Evolutionary conservation across 306 rosid species (phyloP).

Genomic region (Malus domestica): DNA sequence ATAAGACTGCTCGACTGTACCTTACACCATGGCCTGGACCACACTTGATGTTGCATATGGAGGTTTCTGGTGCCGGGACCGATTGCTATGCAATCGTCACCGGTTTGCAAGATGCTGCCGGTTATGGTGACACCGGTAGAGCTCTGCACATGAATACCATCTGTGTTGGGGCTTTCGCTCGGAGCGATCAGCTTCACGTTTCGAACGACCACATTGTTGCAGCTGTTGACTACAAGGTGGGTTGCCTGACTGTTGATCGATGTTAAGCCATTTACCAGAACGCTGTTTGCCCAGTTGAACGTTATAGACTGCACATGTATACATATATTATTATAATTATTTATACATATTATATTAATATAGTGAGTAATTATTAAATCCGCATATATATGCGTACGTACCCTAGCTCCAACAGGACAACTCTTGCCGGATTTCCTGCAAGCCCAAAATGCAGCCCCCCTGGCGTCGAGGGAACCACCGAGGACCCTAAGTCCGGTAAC

Average conservation of each 20-base stretch:
- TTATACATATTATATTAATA: no score
- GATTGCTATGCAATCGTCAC: constrained; percentile 66
- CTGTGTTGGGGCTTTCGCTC: constrained; percentile 52
- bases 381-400: not conserved
- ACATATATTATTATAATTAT: not conserved
- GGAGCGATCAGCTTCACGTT: constrained; percentile 43
- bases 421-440: constrained; percentile 36
- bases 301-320: constrained; percentile 41
- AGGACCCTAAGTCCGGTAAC: constrained; percentile 27
- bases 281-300: constrained; percentile 41
- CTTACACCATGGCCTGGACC: constrained; percentile 79
- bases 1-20: constrained; percentile 8
- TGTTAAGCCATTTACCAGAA: constrained; percentile 48
- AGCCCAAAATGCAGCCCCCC: constrained; percentile 47
- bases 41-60: constrained; percentile 42
- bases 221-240: constrained; percentile 50
- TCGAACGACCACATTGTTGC: constrained; percentile 41
- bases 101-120: constrained; percentile 39
- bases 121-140: constrained; percentile 41
- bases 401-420: constrained; percentile 61
- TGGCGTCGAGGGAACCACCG: constrained; percentile 49
- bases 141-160: constrained; percentile 59
- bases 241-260: constrained; percentile 52
- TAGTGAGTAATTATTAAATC: no score
- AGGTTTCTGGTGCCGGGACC: constrained; percentile 51